Conservation (phyloP, 108 stramenopile species). For the Nitzschia sp. region DNA sequence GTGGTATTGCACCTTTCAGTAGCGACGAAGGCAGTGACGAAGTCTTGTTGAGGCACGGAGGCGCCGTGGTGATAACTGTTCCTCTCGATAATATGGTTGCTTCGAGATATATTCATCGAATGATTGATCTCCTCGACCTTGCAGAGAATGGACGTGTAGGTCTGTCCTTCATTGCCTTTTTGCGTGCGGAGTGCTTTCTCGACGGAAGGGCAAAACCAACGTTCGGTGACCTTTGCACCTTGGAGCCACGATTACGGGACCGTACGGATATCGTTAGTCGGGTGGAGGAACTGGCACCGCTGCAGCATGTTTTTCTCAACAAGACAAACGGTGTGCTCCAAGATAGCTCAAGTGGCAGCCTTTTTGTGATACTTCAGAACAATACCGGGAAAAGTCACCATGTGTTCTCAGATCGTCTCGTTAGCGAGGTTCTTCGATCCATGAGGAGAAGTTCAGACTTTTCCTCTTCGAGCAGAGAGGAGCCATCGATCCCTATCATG, state of each 20-base stretch:
- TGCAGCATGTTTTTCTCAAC: constrained; percentile 48
- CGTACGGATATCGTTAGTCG: constrained; percentile 47
- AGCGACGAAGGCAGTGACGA: constrained; percentile 54
- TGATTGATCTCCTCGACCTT: constrained; percentile 60
- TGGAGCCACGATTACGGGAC: constrained; percentile 72
- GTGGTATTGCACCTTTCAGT: constrained; percentile 69
- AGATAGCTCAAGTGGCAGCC: constrained; percentile 46
- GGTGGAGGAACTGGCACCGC: constrained; percentile 55
- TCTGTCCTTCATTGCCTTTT: constrained; percentile 70
- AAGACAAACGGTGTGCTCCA: constrained; percentile 20
- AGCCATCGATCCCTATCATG: constrained; percentile 4
- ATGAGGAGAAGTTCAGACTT: constrained; percentile 32
- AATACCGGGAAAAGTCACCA: constrained; percentile 43
- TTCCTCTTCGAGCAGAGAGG: no score
- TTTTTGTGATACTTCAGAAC: constrained; percentile 75
- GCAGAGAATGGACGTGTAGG: constrained; percentile 42
- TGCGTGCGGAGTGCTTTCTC: constrained; percentile 65
- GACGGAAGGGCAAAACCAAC: constrained; percentile 45
- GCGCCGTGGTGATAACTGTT: constrained; percentile 56
- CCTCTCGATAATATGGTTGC: constrained; percentile 80
- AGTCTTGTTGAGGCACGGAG: constrained; percentile 40
- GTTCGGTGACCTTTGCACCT: constrained; percentile 47
- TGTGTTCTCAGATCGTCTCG: constrained; percentile 38
- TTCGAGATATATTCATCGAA: constrained; percentile 60
- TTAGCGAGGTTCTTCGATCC: constrained; percentile 43